Conservation (phyloP, 192 early-diverging fungal species). For the Thoreauomyces humboldtii region DNA sequence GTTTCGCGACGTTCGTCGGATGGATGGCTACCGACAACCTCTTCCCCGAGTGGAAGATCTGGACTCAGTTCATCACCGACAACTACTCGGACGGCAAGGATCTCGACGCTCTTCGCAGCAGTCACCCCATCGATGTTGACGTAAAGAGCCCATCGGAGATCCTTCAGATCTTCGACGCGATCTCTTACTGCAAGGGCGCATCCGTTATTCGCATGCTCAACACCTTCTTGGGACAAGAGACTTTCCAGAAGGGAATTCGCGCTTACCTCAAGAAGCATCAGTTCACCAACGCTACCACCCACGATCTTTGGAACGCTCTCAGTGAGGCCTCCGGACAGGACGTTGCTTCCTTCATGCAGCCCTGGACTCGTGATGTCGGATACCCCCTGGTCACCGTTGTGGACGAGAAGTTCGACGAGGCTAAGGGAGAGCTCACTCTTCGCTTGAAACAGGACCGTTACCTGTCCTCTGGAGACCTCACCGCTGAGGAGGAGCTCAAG, state of each 20-base stretch:
- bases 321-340: slow-evolving; percentile 76
- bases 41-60: slow-evolving; percentile 94
- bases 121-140: slow-evolving; percentile 90
- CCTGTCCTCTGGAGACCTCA: slow-evolving; percentile 75
- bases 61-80: slow-evolving; percentile 80
- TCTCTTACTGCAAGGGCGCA: slow-evolving; percentile 88
- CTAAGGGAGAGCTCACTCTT: slow-evolving; percentile 46
- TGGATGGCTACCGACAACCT: slow-evolving; percentile 82
- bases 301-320: slow-evolving; percentile 85
- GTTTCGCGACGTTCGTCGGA: slow-evolving; percentile 96
- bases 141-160: slow-evolving; percentile 84
- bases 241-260: slow-evolving; percentile 37
- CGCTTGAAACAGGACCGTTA: slow-evolving; percentile 79
- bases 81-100: slow-evolving; percentile 73
- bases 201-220: slow-evolving; percentile 93
- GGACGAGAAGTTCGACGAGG: slow-evolving; percentile 48
- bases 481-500: slow-evolving; percentile 65
- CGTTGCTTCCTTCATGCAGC: slow-evolving; percentile 78
- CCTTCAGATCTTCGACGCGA: slow-evolving; percentile 93
- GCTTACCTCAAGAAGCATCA: slow-evolving; percentile 77
- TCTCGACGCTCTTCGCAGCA: slow-evolving; percentile 80
- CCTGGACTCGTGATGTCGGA: slow-evolving; percentile 85
- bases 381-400: slow-evolving; percentile 80
- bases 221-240: slow-evolving; percentile 31
- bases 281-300: slow-evolving; percentile 81